These are phyloP conservation scores for Ophiostoma perfectum DNA, from an alignment of 2,329 filamentous ascomycete genomes.

Conservation along the genomic window DNA sequence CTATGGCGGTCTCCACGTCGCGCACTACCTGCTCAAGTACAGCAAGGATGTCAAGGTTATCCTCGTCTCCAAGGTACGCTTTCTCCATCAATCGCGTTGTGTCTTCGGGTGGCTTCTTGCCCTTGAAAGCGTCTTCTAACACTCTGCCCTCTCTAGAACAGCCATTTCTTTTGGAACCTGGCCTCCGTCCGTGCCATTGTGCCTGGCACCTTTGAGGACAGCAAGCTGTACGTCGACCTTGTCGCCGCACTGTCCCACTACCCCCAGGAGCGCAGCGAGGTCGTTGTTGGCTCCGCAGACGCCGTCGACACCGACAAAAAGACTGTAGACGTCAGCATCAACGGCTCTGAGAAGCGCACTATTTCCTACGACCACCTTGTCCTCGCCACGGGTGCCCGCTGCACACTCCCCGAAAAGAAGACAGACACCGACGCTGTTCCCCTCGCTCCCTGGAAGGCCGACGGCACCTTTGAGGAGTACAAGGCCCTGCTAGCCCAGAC, in stretches of 20 bases:
- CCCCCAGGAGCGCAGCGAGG: slow-evolving; percentile 44
- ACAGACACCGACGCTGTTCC: slow-evolving; percentile 33
- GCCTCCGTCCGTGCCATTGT: slow-evolving; percentile 52
- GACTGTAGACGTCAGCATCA: slow-evolving; percentile 40
- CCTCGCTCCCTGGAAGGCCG: slow-evolving; percentile 46
- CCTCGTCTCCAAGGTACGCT: slow-evolving; percentile 49
- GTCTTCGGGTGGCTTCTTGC: background rate
- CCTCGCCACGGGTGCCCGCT: slow-evolving; percentile 50
- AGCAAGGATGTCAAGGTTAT: slow-evolving; percentile 48
- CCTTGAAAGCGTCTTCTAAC: slow-evolving; percentile 8
- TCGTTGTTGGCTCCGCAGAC: slow-evolving; percentile 47
- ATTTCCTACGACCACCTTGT: slow-evolving; percentile 53
- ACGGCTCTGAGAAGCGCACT: slow-evolving; percentile 29
- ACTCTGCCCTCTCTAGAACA: slow-evolving; percentile 38
- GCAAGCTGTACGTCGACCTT: slow-evolving; percentile 48
- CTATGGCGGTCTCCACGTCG: slow-evolving; percentile 48
- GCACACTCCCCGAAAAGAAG: slow-evolving; percentile 23
- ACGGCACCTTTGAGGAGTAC: slow-evolving; percentile 43
- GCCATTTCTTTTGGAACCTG: slow-evolving; percentile 56
- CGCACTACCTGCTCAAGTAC: slow-evolving; percentile 50
- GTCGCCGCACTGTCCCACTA: slow-evolving; percentile 47
- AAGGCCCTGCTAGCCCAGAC: slow-evolving; percentile 38
- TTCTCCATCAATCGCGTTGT: background rate
- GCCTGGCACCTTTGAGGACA: slow-evolving; percentile 45
- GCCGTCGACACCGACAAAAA: slow-evolving; percentile 40